These are phyloP conservation scores for Ustilago nuda DNA, from an alignment of 1,284 basidiomycete genomes.

Conservation along the genomic window DNA sequence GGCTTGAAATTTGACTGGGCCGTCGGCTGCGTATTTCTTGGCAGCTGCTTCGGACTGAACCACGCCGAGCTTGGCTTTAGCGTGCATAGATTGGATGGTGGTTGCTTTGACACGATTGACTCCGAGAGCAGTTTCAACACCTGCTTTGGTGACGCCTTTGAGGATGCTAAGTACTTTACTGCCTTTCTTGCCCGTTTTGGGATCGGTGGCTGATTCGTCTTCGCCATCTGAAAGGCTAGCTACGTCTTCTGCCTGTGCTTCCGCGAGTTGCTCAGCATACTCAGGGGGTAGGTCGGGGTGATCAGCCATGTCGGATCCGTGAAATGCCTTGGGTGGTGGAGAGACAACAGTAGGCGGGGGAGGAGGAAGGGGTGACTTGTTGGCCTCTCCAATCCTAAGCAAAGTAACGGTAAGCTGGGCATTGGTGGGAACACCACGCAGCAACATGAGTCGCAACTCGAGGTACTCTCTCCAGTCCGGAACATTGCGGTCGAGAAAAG, in stretches of 20 bases:
- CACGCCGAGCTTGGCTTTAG: conserved; percentile 65
- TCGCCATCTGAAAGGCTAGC: conserved; percentile 46
- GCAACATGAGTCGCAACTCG: conserved; percentile 68
- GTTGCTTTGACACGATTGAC: conserved; percentile 67
- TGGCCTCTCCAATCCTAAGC: conserved; percentile 72
- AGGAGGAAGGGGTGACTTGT: conserved; percentile 72
- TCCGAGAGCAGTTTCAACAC: conserved; percentile 62
- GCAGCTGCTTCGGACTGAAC: conserved; percentile 43
- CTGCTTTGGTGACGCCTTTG: conserved; percentile 62
- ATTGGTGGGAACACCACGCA: conserved; percentile 74
- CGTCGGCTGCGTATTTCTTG: conserved; percentile 32
- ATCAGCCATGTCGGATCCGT: conserved; percentile 37
- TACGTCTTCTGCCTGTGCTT: conserved; percentile 51
- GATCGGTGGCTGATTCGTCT: conserved; percentile 38
- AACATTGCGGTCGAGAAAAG: conserved; percentile 71
- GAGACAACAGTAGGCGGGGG: conserved; percentile 69
- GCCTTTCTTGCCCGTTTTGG: conserved; percentile 51
- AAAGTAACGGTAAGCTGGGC: conserved; percentile 74
- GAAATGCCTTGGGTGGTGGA: conserved; percentile 44
- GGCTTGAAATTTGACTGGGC: conserved; percentile 55
- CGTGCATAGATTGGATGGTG: conserved; percentile 55
- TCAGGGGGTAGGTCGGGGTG: conserved; percentile 59
- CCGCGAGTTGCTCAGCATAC: conserved; percentile 55
- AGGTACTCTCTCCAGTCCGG: conserved; percentile 72
- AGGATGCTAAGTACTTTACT: conserved; percentile 56